Evolutionary conservation across 2,329 filamentous ascomycete genomes (phyloP).

Genomic region (Aspergillus neoniger): DNA sequence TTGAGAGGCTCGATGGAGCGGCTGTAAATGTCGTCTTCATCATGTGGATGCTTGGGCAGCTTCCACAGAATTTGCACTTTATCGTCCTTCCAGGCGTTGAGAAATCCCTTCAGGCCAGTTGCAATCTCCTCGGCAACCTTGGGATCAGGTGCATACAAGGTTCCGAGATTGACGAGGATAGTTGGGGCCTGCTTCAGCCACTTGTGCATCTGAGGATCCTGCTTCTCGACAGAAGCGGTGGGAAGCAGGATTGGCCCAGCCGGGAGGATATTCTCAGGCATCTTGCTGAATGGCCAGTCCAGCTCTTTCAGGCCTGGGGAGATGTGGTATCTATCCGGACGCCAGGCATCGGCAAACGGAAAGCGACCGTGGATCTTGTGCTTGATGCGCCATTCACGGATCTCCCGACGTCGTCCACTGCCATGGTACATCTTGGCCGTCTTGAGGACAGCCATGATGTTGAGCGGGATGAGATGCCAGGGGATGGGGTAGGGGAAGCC

Average conservation of each 20-base stretch:
- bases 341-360: conserved; percentile 31
- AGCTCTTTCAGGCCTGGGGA: conserved; percentile 34
- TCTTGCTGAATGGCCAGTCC: conserved; percentile 44
- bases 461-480: conserved; percentile 45
- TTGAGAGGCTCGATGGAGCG: conserved; percentile 26
- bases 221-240: conserved; percentile 34
- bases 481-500: conserved; percentile 52
- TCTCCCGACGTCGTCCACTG: conserved; percentile 26
- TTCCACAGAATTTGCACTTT: conserved; percentile 46
- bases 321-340: conserved; percentile 30
- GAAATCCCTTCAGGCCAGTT: conserved; percentile 36
- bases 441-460: conserved; percentile 42
- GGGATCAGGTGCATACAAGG: conserved; percentile 35
- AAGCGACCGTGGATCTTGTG: conserved; percentile 30
- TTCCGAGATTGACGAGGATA: conserved; percentile 54
- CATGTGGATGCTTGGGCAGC: conserved; percentile 29
- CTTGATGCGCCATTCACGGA: conserved; percentile 27
- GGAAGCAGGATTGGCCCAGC: conserved; percentile 53
- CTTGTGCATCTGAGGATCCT: conserved; percentile 44
- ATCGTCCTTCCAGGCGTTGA: conserved; percentile 31
- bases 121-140: conserved; percentile 45
- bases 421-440: conserved; percentile 30
- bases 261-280: conserved; percentile 44
- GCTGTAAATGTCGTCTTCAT: conserved; percentile 22
- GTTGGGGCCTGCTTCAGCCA: conserved; percentile 51